phyloP scores from a whole-genome alignment of 164 flowering plant genomes.

The Taxillus chinensis region DNA sequence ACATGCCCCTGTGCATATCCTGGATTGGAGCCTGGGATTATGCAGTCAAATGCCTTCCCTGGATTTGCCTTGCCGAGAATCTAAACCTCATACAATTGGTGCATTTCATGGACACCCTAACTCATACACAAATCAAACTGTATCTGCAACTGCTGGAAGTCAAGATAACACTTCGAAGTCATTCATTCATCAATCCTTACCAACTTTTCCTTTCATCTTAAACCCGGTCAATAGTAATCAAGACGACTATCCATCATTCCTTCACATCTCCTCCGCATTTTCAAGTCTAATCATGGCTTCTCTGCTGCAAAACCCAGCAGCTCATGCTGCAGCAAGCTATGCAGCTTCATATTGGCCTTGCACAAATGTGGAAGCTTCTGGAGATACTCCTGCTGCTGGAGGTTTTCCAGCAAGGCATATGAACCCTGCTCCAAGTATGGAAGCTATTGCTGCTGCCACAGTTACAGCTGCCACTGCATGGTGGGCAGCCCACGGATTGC shows the following conservation, averaged over 20 bases:
- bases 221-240: constrained; percentile 28
- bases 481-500: constrained; percentile 91
- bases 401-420: constrained; percentile 28
- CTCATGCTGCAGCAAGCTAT: constrained; percentile 81
- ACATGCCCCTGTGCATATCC: constrained; percentile 57
- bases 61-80: constrained; percentile 25
- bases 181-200: constrained; percentile 33
- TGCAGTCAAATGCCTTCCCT: constrained; percentile 22
- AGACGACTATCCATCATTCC: constrained; percentile 39
- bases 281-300: constrained; percentile 53
- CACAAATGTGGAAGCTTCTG: constrained; percentile 31
- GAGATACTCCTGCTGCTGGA: constrained; percentile 26
- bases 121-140: constrained; percentile 22
- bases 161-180: constrained; percentile 29
- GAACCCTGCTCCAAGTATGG: constrained; percentile 46
- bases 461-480: constrained; percentile 96
- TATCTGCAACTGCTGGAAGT: constrained; percentile 32
- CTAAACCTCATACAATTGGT: constrained; percentile 26
- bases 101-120: constrained; percentile 23
- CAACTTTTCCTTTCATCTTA: constrained; percentile 40
- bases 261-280: constrained; percentile 50
- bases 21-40: constrained; percentile 38
- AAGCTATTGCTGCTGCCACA: constrained; percentile 78
- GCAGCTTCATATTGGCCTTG: constrained; percentile 69
- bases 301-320: constrained; percentile 75